Evolutionary conservation across 1,139 yeast genomes (phyloP), one percentile per base, ranked within the genome.

Genomic region (Lodderomyces beijingensis): DNA sequence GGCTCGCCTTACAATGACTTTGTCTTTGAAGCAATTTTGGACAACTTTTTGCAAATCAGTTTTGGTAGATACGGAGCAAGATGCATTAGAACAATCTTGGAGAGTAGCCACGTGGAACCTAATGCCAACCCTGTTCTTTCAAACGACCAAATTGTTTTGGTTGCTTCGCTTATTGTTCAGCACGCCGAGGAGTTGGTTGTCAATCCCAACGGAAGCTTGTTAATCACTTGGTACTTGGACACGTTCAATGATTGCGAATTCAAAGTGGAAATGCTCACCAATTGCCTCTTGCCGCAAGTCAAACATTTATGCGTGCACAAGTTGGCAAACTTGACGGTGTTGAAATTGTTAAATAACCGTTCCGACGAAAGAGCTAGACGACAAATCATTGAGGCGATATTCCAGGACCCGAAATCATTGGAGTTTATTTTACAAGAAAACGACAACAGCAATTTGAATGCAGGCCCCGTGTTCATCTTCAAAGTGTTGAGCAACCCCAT

Each of bases 41-140:
- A 85, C 31, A 78, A 83, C 45, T 88, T 91, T 50, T 67, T 87
- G 70, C 81, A 79, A 36, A 82, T 91, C 43, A 82, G 94, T 36
- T 86, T 77, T 46, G 94, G 93, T 35, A 71, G 98, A 48, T 91
- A 86, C 57, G 99, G 98, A 30, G 91, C 97, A 1, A 73, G 98
- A 46, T 95, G 97, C 21, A 81, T 89, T 45, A 67, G 98, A 43
- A 95, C 98, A 0, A 87, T 95, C 45, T 66, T 91, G 34, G 98
- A 91, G 58, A 80, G 91, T 27, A 54, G 63, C 16, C 53, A 54
- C 34, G 62, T 57, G 21, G 14, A 17, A 16, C 16, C 16, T 5
- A 6, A 9, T 11, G 34, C 34, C 15, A 17, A 25, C 26, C 16
- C 16, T 18, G 4, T 21, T 33, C 3, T 39, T 41, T 8, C 81